Base-by-base conservation (phyloP, 2,329 filamentous ascomycete genomes). In the Arthrinium puccinioides region DNA sequence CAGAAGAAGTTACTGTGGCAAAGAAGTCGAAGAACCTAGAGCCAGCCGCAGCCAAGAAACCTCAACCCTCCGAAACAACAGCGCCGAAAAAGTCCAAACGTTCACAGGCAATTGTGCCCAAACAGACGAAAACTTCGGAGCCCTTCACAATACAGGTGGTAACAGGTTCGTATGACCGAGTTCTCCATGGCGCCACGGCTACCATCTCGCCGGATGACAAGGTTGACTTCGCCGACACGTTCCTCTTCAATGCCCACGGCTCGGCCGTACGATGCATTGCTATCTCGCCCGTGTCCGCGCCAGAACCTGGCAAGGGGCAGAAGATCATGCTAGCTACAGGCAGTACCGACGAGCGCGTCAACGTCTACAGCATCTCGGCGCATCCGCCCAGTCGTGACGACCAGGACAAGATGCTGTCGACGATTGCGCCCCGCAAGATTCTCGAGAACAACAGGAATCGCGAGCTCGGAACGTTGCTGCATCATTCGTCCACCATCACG, bases 161-260 rank as follows among this genome's bases (percentile, higher is more conserved):
- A 42, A 82, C 87, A 6, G 92, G 92, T 32, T 96, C 89, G 37
- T 98, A 98, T 64, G 92, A 98, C 57, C 78, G 88, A 46, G 79
- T 94, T 34, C 74, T 98, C 15, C 92, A 98, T 60, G 92, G 92
- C 42, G 73, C 96, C 51, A 87, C 84, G 7, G 88, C 84, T n/a
- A 78, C 78, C 2, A 67, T 94, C 36, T 68, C 73, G 18, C 56
- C 53, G 38, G 50, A 59, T 28, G 47, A 57, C 37, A 55, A 69
- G 13, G 69, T 81, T 38, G 71, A 80, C 36, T 97, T 96, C 56
- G 77, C 86, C 47, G 90, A 97, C 61, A 90, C 86, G 0, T 98
- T 98, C 61, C 76, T 98, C 40, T 96, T 98, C 74, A 87, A 89
- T 55, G 89, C 92, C 11, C 92, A 98, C 64, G 74, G 79, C 39